Evolutionary conservation across 2,329 filamentous ascomycete species (phyloP), one percentile per base, ranked within the genome.

Genomic region (Simplicillium aogashimaense): DNA sequence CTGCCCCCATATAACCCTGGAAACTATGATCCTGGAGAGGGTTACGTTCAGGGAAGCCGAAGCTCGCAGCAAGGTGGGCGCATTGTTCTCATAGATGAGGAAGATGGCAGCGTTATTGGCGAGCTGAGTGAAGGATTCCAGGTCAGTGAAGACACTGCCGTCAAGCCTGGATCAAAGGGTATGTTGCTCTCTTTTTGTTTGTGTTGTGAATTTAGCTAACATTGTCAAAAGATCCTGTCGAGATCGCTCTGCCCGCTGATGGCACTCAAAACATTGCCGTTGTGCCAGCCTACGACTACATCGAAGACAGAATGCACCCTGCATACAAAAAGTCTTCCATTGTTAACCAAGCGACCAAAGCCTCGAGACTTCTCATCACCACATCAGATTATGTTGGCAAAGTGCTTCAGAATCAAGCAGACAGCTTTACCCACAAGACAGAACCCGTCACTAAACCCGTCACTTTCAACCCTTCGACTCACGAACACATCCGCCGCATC

Each of bases 111-210:
- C 51, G 85, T 98, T 8, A 85, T 98, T 20, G 92, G 92, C 35
- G 90, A 98, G 65, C 67, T 98, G 45, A 79, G 83, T 43, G 83
- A 90, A 43, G 83, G 82, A 14, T 90, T 86, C 53, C 70, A 88
- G 48, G 74, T 95, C 14, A 70, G 90, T 13, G 88, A 95, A 54
- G 78, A 89, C 48, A 69, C 76, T 20, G 73, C 71, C 38, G 71
- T 98, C 46, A 78, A 83, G 56, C 80, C 83, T 13, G 92, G 92
- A n/a, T 90, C 85, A 5, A 97, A 98, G 72, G 85, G 88, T 94
- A 68, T 28, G 15, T 18, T 12, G 20, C 4, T 11, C 29, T 36
- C 34, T 13, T 28, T 14, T 3, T 4, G 11, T 10, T 14, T 7
- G 7, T 14, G 9, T 29, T 3, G 13, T 15, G 6, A n/a, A 31